Percentiles rank a stretch among this genome's conserved stretches.
These are phyloP conservation scores for Yamadazyma friedrichii DNA, from an alignment of 1,139 yeast species.

Conservation along the genomic window DNA sequence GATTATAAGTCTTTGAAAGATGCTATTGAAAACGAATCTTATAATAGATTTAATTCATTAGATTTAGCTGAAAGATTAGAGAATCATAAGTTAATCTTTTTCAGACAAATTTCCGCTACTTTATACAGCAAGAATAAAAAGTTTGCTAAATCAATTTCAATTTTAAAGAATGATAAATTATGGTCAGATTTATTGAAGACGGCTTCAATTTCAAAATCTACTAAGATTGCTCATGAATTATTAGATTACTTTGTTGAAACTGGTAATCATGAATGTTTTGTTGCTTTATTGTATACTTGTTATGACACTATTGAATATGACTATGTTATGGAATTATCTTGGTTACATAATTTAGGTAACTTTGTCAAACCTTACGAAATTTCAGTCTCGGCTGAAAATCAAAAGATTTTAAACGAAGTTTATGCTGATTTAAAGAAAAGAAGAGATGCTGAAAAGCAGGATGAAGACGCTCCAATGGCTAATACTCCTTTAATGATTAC, in stretches of 20 bases:
- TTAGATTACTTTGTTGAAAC: constrained; percentile 93
- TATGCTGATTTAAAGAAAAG: constrained; percentile 70
- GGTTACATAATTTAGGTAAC: constrained; percentile 79
- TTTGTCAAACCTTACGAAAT: constrained; percentile 92
- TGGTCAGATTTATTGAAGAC: constrained; percentile 96
- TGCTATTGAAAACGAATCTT: constrained; percentile 74
- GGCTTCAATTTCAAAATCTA: constrained; percentile 77
- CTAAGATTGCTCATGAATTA: constrained; percentile 84
- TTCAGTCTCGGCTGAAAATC: constrained; percentile 77
- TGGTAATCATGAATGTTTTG: constrained; percentile 94
- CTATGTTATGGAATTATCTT: constrained; percentile 81
- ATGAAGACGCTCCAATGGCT: constrained; percentile 42
- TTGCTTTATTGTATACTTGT: constrained; percentile 84
- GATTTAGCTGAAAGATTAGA: constrained; percentile 93
- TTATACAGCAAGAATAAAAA: constrained; percentile 92
- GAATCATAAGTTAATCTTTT: constrained; percentile 84
- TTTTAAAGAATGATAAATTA: constrained; percentile 86
- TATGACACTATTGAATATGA: constrained; percentile 80
- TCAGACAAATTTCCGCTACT: constrained; percentile 94
- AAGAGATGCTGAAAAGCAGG: constrained; percentile 58
- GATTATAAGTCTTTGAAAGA: constrained; percentile 87
- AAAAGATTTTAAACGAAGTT: constrained; percentile 61
- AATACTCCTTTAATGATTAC: constrained; percentile 68
- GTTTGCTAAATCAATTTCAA: constrained; percentile 84
- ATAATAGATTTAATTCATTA: constrained; percentile 88